phyloP scores from a whole-genome alignment of 1,139 yeast species.

The Saccharomyces hybrid region DNA sequence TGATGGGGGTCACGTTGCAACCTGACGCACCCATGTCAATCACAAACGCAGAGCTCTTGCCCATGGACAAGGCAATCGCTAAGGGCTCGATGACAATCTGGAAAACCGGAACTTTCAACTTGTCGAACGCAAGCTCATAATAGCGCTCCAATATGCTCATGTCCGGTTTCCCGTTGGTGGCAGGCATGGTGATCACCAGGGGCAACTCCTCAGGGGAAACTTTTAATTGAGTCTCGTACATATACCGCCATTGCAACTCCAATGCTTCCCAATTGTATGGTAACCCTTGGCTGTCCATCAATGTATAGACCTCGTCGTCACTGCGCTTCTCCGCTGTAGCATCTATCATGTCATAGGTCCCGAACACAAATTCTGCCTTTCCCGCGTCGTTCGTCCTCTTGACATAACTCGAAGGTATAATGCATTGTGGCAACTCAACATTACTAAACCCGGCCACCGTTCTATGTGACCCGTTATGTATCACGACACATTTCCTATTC shows the following conservation, averaged over 20 bases:
- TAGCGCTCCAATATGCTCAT: slow-evolving; percentile 31
- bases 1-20: slow-evolving; percentile 58
- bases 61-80: slow-evolving; percentile 61
- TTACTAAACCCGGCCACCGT: slow-evolving; percentile 68
- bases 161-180: slow-evolving; percentile 43
- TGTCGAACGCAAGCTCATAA: slow-evolving; percentile 58
- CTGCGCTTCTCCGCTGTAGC: slow-evolving; percentile 37
- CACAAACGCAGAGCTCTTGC: slow-evolving; percentile 59
- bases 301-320: slow-evolving; percentile 50
- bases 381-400: slow-evolving; percentile 21
- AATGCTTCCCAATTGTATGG: slow-evolving; percentile 60
- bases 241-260: slow-evolving; percentile 51
- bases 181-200: slow-evolving; percentile 55
- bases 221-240: slow-evolving; percentile 42
- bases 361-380: slow-evolving; percentile 41
- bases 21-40: slow-evolving; percentile 60
- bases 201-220: slow-evolving; percentile 50
- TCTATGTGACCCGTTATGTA: slow-evolving; percentile 58
- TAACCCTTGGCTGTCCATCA: slow-evolving; percentile 51
- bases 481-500: slow-evolving; percentile 40
- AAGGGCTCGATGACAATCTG: slow-evolving; percentile 64
- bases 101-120: slow-evolving; percentile 56
- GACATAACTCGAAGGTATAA: slow-evolving; percentile 51
- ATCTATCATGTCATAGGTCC: slow-evolving; percentile 30
- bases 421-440: slow-evolving; percentile 54